phyloP scores from a whole-genome alignment of 2,329 filamentous ascomycete species.

The Aureobasidium leucospermi region DNA sequence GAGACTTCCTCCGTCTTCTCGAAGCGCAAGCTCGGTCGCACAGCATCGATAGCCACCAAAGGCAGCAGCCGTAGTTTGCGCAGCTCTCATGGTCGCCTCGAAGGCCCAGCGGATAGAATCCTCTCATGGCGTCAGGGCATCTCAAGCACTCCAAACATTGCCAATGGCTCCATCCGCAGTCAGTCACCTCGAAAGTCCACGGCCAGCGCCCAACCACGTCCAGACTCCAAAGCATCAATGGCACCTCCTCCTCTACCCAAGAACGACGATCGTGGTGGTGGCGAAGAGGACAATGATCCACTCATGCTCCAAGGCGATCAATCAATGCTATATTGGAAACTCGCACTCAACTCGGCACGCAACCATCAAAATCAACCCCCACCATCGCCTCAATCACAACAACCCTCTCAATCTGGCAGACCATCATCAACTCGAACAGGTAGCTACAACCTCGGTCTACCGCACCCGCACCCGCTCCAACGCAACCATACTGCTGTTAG shows the following conservation, averaged over 20 bases:
- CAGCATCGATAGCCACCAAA: slow-evolving; percentile 50
- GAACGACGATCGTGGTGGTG: neutral
- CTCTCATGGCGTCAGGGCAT: slow-evolving; percentile 77
- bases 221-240: slow-evolving; percentile 10
- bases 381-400: neutral
- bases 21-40: slow-evolving; percentile 50
- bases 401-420: neutral
- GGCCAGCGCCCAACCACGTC: neutral
- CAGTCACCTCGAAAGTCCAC: slow-evolving; percentile 9
- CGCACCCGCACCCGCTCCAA: slow-evolving; percentile 23
- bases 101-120: slow-evolving; percentile 64
- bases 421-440: neutral
- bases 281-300: slow-evolving; percentile 32
- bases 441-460: slow-evolving; percentile 1
- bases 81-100: slow-evolving; percentile 23
- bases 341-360: slow-evolving; percentile 19
- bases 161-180: slow-evolving; percentile 5
- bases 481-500: slow-evolving; percentile 44
- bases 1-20: slow-evolving; percentile 73
- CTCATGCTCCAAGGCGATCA: slow-evolving; percentile 45
- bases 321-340: slow-evolving; percentile 49
- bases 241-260: slow-evolving; percentile 3
- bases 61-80: slow-evolving; percentile 36
- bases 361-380: neutral
- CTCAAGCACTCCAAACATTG: slow-evolving; percentile 32